Percentiles rank a stretch among this genome's conserved stretches.
Evolutionary conservation across 352 stramenopile species (phyloP).

Genomic region (Phytophthora podocarpi): DNA sequence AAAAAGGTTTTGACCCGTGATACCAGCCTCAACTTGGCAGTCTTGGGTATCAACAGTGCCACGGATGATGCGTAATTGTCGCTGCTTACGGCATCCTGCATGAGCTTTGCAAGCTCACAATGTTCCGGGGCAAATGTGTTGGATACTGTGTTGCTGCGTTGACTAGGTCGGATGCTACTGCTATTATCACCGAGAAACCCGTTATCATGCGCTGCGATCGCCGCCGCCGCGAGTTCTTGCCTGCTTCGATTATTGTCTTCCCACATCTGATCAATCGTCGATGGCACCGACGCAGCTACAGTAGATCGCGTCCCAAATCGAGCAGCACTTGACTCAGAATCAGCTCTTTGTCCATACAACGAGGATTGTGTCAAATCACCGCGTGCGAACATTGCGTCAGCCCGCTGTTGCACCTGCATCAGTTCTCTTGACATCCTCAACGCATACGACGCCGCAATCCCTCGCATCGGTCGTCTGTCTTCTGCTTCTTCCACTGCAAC

Average conservation of each 20-base stretch:
- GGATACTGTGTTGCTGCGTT: slow-evolving; percentile 35
- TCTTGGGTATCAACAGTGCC: slow-evolving; percentile 77
- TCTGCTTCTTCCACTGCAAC: slow-evolving; percentile 31
- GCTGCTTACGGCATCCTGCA: slow-evolving; percentile 66
- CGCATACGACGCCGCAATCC: slow-evolving; percentile 68
- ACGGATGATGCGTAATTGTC: slow-evolving; percentile 85
- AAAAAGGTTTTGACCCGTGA: slow-evolving; percentile 82
- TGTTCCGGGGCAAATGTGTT: slow-evolving; percentile 59
- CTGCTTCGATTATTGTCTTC: slow-evolving; percentile 60
- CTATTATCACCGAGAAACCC: slow-evolving; percentile 7
- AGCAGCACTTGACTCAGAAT: slow-evolving; percentile 1
- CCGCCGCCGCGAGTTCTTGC: slow-evolving; percentile 42
- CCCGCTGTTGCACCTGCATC: slow-evolving; percentile 67
- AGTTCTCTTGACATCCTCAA: slow-evolving; percentile 82
- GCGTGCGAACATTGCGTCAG: slow-evolving; percentile 76
- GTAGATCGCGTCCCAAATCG: slow-evolving; percentile 39
- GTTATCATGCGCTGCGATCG: slow-evolving; percentile 23
- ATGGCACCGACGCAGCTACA: slow-evolving; percentile 2
- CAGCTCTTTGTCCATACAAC: slow-evolving; percentile 39
- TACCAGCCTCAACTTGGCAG: slow-evolving; percentile 69
- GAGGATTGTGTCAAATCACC: slow-evolving; percentile 55
- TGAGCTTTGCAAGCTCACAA: slow-evolving; percentile 65
- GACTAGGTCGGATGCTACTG: slow-evolving; percentile 4
- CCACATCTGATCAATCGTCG: slow-evolving; percentile 61
- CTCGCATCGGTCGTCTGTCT: slow-evolving; percentile 53